Percentiles rank a stretch among this genome's conserved stretches.
Conservation (phyloP, 306 rosid species). For the Quercus robur region DNA sequence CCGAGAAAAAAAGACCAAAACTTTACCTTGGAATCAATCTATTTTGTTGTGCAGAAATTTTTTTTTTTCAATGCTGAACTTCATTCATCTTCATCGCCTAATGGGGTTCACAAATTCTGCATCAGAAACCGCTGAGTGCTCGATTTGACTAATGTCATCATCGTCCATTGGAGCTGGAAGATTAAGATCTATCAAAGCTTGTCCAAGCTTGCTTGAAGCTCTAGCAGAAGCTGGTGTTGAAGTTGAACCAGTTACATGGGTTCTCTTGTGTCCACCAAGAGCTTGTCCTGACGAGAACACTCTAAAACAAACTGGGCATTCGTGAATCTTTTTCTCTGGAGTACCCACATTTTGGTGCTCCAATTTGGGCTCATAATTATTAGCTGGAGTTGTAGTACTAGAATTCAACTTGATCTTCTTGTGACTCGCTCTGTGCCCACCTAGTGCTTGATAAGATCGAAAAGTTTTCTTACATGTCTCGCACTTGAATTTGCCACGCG, state of each 20-base stretch:
- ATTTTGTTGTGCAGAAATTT: constrained; percentile 10
- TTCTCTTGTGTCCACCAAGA: constrained; percentile 94
- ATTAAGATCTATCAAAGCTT: constrained; percentile 77
- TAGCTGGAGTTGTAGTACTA: too few species aligned
- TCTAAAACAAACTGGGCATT: constrained; percentile 82
- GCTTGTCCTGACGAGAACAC: constrained; percentile 94
- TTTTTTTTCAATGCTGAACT: not conserved
- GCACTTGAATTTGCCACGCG: constrained; percentile 67
- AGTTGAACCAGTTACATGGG: constrained; percentile 56
- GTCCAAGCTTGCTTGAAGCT: constrained; percentile 25
- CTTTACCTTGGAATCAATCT: constrained; percentile 40
- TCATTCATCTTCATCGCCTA: constrained; percentile 27
- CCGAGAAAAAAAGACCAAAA: constrained; percentile 34
- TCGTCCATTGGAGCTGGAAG: constrained; percentile 84
- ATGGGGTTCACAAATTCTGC: constrained; percentile 59
- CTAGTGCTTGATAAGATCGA: constrained; percentile 86
- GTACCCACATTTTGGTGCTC: constrained; percentile 22
- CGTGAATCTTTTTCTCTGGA: constrained; percentile 54
- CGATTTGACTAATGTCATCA: constrained; percentile 61
- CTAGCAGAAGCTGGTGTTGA: constrained; percentile 15
- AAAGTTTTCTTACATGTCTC: constrained; percentile 82
- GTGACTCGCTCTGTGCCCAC: constrained; percentile 97
- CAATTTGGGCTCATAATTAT: constrained; percentile 9
- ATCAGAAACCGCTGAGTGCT: constrained; percentile 78
- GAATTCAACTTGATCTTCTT: constrained; percentile 53